phyloP scores from a whole-genome alignment of 768 basidiomycete species.

The Lyophyllum atratum region DNA sequence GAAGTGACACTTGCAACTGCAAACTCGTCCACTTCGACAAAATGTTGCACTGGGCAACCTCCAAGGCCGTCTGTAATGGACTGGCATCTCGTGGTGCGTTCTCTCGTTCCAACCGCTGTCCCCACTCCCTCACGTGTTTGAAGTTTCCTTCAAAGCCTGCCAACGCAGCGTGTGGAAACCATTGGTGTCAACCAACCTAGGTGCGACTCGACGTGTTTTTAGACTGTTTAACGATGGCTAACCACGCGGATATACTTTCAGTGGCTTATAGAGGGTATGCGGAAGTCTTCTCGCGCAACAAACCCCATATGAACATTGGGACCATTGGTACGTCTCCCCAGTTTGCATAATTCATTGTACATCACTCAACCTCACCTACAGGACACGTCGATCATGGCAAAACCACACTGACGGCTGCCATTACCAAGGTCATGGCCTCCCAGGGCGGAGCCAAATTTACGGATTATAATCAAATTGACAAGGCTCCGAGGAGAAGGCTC shows the following conservation, averaged over 20 bases:
- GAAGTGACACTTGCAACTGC: neutral
- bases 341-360: neutral
- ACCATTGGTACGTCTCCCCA: constrained; percentile 68
- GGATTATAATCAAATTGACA: constrained; percentile 97
- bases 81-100: constrained; percentile 47
- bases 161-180: constrained; percentile 34
- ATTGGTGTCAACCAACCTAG: constrained; percentile 23
- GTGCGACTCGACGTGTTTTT: constrained; percentile 27
- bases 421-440: constrained; percentile 88
- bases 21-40: constrained; percentile 21
- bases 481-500: constrained; percentile 98
- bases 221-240: neutral
- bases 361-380: constrained; percentile 23
- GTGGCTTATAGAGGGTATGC: constrained; percentile 73
- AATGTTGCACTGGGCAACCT: constrained; percentile 56
- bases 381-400: constrained; percentile 99
- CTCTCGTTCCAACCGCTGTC: neutral
- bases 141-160: constrained; percentile 33
- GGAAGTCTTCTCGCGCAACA: constrained; percentile 72
- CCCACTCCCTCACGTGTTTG: constrained; percentile 3
- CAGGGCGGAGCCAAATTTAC: constrained; percentile 83
- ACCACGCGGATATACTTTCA: constrained; percentile 20
- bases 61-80: constrained; percentile 49
- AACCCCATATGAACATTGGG: constrained; percentile 95
- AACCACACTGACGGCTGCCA: constrained; percentile 94